These are phyloP conservation scores for Syncephalastrum sp. DNA, from an alignment of 371 early-diverging fungal species.

Conservation along the genomic window DNA sequence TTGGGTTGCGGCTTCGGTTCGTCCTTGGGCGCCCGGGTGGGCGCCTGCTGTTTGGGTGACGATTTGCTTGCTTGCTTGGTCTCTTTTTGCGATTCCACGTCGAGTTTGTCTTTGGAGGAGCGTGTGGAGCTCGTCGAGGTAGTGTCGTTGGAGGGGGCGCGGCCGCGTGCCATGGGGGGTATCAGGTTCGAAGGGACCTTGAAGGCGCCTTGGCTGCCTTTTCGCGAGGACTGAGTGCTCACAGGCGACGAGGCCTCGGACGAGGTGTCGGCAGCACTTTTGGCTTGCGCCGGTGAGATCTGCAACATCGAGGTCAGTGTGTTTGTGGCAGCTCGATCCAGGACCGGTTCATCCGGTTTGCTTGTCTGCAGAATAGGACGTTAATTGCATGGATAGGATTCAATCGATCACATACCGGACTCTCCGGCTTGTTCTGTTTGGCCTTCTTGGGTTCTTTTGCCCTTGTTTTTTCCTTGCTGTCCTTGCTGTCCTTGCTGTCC, in stretches of 20 bases:
- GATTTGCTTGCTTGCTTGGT: not conserved
- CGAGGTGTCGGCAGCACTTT: not conserved
- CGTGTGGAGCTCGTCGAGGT: not conserved
- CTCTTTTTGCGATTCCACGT: constrained; percentile 1
- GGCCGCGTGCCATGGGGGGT: constrained; percentile 29
- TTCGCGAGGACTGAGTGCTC: not conserved
- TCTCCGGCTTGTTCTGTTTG: not conserved
- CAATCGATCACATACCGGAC: not conserved
- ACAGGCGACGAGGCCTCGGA: not conserved
- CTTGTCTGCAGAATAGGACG: not conserved
- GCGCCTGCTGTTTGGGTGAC: not conserved
- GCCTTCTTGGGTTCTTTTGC: constrained; percentile 1
- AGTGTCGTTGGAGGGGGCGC: constrained; percentile 7
- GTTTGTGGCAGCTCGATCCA: not conserved
- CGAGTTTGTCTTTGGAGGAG: not conserved
- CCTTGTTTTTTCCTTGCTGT: not conserved
- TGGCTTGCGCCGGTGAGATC: not conserved
- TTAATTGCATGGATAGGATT: not conserved
- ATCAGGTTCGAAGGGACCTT: constrained; percentile 26
- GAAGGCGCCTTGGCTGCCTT: constrained; percentile 4
- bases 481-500: not conserved
- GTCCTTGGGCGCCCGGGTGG: too few relatives aligned
- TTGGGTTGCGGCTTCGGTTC: too few relatives aligned
- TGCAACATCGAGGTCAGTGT: too few relatives aligned
- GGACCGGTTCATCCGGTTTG: not conserved